Base-by-base conservation (phyloP, 306 rosid genomes). In the Acacia acuminata region DNA sequence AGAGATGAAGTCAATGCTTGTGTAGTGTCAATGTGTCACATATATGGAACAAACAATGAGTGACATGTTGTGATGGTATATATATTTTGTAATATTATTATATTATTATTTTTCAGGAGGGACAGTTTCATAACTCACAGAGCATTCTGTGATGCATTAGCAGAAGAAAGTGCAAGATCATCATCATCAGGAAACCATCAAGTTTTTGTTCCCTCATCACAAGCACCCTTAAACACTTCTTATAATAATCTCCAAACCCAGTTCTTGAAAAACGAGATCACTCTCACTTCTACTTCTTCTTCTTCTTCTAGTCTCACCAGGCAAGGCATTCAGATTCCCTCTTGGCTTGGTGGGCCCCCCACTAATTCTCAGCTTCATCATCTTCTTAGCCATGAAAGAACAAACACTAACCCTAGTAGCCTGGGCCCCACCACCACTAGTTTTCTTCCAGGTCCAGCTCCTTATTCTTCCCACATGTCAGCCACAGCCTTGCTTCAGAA, bases 101-200 rank as follows among this genome's bases (percentile, higher is more conserved):
- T 34, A 30, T 34, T 64, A 32, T 20, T 56, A 9, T 69, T 65
- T 38, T 81, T 15, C 93, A 96, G 99, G 90, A 94, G 97, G 88
- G 99, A 96, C 83, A 94, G 98, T 86, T 96, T 96, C 92, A 92
- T 92, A 87, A 94, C 99, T 32, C 99, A 96, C 88, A 91, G 99
- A 94, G 99, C 99, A 8, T 96, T 96, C 86, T 96, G 99, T 88
- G 97, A 96, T 87, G 98, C 97, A 68, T 85, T 96, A 42, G 97
- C 97, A 79, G 97, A 96, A 58, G 99, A 96, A 82, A 92, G 92
- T 88, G 99, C 93, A 67, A 90, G 94, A 89, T 85, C 58, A 16
- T 47, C 53, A 14, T 47, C 87, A 87, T 85, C 86, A 36, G 11
- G 81, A 66, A 87, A 90, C 80, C 91, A 70, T 71, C 79, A 40